Conservation (phyloP, 495 filamentous ascomycete species). For the Lasiosphaeriaceae sp. region DNA sequence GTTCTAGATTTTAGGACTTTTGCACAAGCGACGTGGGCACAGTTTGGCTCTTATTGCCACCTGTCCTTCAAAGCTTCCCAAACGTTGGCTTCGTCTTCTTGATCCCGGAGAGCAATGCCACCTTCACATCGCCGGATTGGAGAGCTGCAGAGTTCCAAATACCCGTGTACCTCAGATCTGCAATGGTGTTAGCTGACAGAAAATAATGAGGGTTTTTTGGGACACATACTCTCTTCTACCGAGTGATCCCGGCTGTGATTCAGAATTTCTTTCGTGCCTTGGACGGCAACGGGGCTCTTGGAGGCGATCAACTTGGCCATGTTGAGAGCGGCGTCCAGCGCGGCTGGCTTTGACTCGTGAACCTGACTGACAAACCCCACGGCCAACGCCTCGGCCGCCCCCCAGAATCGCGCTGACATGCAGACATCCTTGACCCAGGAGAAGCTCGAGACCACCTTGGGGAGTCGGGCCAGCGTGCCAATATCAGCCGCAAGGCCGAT, state of each 20-base stretch:
- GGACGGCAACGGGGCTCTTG: conserved; percentile 89
- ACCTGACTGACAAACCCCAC: conserved; percentile 86
- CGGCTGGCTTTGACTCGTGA: conserved; percentile 57
- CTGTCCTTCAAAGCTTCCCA: conserved; percentile 68
- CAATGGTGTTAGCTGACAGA: conserved; percentile 10
- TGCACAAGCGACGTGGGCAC: too few species aligned
- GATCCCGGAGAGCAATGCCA: conserved; percentile 70
- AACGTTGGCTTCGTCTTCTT: conserved; percentile 79
- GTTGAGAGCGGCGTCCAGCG: conserved; percentile 59
- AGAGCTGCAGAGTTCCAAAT: conserved; percentile 83
- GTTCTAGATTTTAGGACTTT: too few species aligned
- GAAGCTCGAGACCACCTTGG: conserved; percentile 71
- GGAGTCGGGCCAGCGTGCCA: conserved; percentile 79
- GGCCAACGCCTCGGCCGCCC: conserved; percentile 70
- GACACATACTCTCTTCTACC: conserved; percentile 62
- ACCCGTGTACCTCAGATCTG: conserved; percentile 74
- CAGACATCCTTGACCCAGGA: conserved; percentile 93
- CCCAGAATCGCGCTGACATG: conserved; percentile 72
- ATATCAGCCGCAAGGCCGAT: conserved; percentile 93
- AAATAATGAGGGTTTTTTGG: conserved; percentile 1
- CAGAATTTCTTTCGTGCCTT: conserved; percentile 89
- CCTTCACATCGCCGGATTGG: conserved; percentile 73
- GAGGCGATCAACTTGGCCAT: conserved; percentile 63
- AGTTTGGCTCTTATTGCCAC: too few species aligned
- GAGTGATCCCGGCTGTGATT: conserved; percentile 79